Percentiles rank a stretch among this genome's conserved stretches.
These are phyloP conservation scores for Lepraria neglecta DNA, from an alignment of 495 filamentous ascomycete species.

Conservation along the genomic window DNA sequence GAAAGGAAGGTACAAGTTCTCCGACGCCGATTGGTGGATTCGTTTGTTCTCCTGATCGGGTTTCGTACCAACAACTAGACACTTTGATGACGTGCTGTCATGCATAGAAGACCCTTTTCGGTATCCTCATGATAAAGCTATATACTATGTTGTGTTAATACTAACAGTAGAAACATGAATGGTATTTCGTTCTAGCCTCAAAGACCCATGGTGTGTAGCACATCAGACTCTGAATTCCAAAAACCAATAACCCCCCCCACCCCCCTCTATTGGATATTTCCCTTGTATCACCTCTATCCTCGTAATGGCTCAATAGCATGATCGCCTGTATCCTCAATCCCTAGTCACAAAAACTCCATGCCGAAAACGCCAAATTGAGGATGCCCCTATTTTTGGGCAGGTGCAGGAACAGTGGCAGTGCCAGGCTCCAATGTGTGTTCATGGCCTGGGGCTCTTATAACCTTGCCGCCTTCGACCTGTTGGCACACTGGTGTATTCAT, in stretches of 20 bases:
- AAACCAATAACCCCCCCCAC: background rate
- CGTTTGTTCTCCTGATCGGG: background rate
- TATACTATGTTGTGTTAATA: slow-evolving; percentile 9
- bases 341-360: background rate
- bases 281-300: background rate
- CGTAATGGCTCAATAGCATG: background rate
- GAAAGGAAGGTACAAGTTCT: background rate
- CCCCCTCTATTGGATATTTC: background rate
- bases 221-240: too few species aligned
- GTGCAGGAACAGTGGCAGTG: slow-evolving; percentile 37
- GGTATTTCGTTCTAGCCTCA: background rate
- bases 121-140: background rate
- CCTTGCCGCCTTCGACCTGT: slow-evolving; percentile 52
- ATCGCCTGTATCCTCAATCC: background rate
- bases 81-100: background rate
- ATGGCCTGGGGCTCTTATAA: slow-evolving; percentile 52
- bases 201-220: background rate
- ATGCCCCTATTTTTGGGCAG: slow-evolving; percentile 36
- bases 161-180: slow-evolving; percentile 9
- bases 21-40: background rate
- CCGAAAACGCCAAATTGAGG: background rate
- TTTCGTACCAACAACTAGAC: background rate
- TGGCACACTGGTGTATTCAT: slow-evolving; percentile 56
- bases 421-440: slow-evolving; percentile 59
- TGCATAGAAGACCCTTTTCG: background rate